Evolutionary conservation across 352 stramenopile genomes (phyloP), one percentile per base, ranked within the genome.

Genomic region (Globisporangium solare): DNA sequence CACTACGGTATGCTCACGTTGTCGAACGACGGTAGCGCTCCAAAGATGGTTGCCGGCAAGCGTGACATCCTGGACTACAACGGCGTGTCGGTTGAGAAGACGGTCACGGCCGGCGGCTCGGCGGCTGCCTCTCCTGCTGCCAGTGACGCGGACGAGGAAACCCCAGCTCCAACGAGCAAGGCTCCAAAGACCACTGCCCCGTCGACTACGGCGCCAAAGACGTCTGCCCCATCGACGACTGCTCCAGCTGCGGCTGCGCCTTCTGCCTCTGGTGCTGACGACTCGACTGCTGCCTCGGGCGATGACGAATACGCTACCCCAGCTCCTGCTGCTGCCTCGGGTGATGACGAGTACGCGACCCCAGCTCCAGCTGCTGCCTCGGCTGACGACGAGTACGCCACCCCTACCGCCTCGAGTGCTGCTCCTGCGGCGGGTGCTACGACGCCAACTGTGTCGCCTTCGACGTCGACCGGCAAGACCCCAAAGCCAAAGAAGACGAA

Each of bases 41-140:
- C 76, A 22, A 64, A 61, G 40, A 87, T 89, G 78, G 68, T 63
- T 20, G 52, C 57, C 0, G 64, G 60, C 47, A 56, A 66, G 47
- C 75, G 86, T 54, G 79, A 89, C 57, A 66, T 84, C 17, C 60
- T 89, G 39, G 74, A 68, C 46, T 89, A 83, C 61, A 89, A 81
- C 63, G 79, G 79, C n/a, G 76, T 89, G 6, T 73, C 71, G 17
- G 71, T 86, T 15, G 68, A 82, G 55, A 73, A 74, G 57, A 63
- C 51, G 2, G 50, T 63, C 32, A 41, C 39, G 2, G 49, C 43
- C 0, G 35, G 49, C 20, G 51, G 48, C 31, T 56, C 49, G 18
- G 49, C 57, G 11, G 24, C 57, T 20, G 47, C 50, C 2, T n/a
- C 40, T 6, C 27, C 27, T 11, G 27, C 27, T 35, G 27, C 27